phyloP scores from a whole-genome alignment of 1,284 basidiomycete species.

The Ustilago tritici region DNA sequence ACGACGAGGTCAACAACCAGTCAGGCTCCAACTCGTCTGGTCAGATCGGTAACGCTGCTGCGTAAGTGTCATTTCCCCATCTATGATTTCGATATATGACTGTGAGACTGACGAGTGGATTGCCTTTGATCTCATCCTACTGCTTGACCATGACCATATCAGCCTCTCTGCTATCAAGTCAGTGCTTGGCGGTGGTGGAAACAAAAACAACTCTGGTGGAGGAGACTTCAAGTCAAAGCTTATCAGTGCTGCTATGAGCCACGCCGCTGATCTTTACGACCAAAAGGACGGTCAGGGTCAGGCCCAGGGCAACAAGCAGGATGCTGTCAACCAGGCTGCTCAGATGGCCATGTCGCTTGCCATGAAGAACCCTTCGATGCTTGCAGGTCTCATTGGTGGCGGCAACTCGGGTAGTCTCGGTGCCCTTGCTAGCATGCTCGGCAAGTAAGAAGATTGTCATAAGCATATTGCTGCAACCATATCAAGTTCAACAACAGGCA shows the following conservation, averaged over 20 bases:
- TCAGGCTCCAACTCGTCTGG: slow-evolving; percentile 42
- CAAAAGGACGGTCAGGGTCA: slow-evolving; percentile 64
- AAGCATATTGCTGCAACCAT: not conserved
- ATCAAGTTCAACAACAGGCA: not conserved
- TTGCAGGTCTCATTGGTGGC: slow-evolving; percentile 54
- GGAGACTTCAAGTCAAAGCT: slow-evolving; percentile 50
- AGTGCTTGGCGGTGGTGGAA: slow-evolving; percentile 45
- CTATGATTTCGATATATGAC: not conserved
- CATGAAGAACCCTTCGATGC: slow-evolving; percentile 59
- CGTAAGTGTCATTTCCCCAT: slow-evolving; percentile 27
- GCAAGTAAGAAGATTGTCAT: slow-evolving; percentile 17
- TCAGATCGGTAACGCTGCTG: slow-evolving; percentile 64
- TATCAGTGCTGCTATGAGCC: slow-evolving; percentile 47
- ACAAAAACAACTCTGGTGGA: slow-evolving; percentile 37
- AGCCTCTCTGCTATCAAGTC: slow-evolving; percentile 56
- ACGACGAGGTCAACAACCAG: slow-evolving; percentile 57
- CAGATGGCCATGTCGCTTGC: slow-evolving; percentile 66
- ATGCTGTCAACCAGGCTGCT: slow-evolving; percentile 68
- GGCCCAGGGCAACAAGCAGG: slow-evolving; percentile 66
- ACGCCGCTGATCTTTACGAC: slow-evolving; percentile 55
- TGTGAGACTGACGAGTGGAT: not conserved
- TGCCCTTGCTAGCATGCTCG: slow-evolving; percentile 46
- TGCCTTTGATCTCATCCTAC: not conserved
- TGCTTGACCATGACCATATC: not conserved
- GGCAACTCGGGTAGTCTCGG: slow-evolving; percentile 54